Conservation (phyloP, 805 yeast genomes). For the Wickerhamiella allomyrinae region DNA sequence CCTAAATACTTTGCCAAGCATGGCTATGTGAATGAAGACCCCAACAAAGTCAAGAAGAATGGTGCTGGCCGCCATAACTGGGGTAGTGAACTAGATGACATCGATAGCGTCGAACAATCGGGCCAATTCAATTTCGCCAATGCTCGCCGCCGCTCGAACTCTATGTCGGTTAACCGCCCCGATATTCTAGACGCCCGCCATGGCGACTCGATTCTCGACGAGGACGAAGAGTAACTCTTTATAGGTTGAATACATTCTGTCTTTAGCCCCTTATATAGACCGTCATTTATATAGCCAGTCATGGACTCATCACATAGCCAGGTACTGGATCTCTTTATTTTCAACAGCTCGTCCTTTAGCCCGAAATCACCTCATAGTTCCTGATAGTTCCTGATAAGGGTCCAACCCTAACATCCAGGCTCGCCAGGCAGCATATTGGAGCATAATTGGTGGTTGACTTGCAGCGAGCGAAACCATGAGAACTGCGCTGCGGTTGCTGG, state of each 20-base stretch:
- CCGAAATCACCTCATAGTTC: too few relatives aligned
- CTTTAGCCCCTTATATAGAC: too few relatives aligned
- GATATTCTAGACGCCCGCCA: background rate
- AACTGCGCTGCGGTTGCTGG: too few relatives aligned
- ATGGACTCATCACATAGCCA: too few relatives aligned
- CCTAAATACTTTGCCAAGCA: conserved; percentile 69
- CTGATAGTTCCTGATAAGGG: background rate
- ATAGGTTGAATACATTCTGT: too few relatives aligned
- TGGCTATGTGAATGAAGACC: conserved; percentile 54
- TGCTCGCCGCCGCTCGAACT: conserved; percentile 26
- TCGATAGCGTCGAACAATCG: conserved; percentile 43
- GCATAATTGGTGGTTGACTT: background rate
- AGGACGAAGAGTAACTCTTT: background rate
- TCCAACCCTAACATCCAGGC: background rate
- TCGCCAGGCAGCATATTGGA: background rate
- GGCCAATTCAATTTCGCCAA: conserved; percentile 35
- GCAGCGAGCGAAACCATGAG: too few relatives aligned
- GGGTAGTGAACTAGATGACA: conserved; percentile 63
- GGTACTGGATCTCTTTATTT: too few relatives aligned
- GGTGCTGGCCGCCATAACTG: conserved; percentile 84
- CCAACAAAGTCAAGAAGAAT: conserved; percentile 62
- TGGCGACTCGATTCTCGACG: background rate
- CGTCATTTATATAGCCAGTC: too few relatives aligned
- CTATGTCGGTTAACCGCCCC: conserved; percentile 7
- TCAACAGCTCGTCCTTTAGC: too few relatives aligned